A percentile compares a stretch with the other conserved stretches of the same genome.
Evolutionary conservation across 805 yeast genomes (phyloP).

Genomic region (Candida tibetensis): DNA sequence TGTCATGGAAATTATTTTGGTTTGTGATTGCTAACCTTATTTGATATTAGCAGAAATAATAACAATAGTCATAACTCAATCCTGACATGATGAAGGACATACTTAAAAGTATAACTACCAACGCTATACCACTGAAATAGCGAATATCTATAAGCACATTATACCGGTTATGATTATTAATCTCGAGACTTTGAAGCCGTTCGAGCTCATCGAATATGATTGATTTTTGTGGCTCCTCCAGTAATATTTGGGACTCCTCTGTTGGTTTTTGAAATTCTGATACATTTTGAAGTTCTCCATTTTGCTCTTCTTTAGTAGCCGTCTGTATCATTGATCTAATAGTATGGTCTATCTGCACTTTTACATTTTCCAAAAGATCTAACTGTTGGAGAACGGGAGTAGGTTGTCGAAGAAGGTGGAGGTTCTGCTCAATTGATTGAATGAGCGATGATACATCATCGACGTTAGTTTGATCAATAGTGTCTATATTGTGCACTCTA

Average conservation of each 20-base stretch:
- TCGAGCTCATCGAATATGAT: slow-evolving; percentile 23
- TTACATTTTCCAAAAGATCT: not conserved
- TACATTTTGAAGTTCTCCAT: not conserved
- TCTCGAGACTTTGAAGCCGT: slow-evolving; percentile 16
- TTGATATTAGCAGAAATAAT: slow-evolving; percentile 34
- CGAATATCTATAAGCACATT: slow-evolving; percentile 2
- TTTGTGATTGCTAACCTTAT: too few relatives aligned
- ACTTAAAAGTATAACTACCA: slow-evolving; percentile 14
- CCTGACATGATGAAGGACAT: slow-evolving; percentile 30
- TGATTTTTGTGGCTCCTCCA: too few relatives aligned
- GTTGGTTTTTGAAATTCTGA: not conserved
- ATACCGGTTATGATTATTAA: not conserved
- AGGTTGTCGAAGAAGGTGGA: too few relatives aligned
- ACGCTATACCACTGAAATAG: slow-evolving; percentile 4
- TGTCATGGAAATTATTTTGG: too few relatives aligned
- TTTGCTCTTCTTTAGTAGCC: not conserved
- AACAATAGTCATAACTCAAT: slow-evolving; percentile 37
- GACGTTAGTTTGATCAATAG: too few relatives aligned
- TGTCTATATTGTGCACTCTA: too few relatives aligned
- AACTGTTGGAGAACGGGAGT: too few relatives aligned
- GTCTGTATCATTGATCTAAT: not conserved
- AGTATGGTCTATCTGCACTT: not conserved
- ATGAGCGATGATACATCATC: too few relatives aligned
- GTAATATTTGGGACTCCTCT: too few relatives aligned
- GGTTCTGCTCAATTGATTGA: too few relatives aligned